Evolutionary conservation across 208 protist species (phyloP).

Genomic region (Leishmania martiniquensis): DNA sequence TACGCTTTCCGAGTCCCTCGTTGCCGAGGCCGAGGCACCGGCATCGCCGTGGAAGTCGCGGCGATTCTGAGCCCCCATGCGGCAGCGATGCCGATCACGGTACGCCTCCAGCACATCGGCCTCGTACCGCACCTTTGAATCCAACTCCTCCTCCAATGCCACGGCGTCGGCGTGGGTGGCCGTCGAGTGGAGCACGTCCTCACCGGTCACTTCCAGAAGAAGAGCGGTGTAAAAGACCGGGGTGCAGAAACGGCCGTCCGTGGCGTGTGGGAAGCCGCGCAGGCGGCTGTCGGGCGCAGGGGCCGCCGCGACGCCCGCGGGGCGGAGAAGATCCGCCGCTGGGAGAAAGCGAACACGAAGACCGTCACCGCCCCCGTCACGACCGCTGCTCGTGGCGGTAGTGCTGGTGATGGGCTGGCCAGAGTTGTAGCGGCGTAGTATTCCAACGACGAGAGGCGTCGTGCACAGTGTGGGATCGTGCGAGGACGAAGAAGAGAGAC

Average conservation of each 20-base stretch:
- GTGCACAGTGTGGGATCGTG: slow-evolving; percentile 26
- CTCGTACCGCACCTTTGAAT: slow-evolving; percentile 15
- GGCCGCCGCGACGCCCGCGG: neutral
- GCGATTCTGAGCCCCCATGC: slow-evolving; percentile 1
- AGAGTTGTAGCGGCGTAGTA: slow-evolving; percentile 34
- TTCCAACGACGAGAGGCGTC: slow-evolving; percentile 37
- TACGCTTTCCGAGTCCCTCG: neutral
- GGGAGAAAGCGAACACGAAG: slow-evolving; percentile 40
- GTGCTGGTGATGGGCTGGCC: neutral
- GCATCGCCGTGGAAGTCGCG: neutral
- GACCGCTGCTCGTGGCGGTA: neutral
- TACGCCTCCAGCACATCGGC: slow-evolving; percentile 15
- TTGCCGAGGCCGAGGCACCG: slow-evolving; percentile 1
- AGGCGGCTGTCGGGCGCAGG: neutral
- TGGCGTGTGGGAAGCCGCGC: neutral
- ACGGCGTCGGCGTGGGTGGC: slow-evolving; percentile 13
- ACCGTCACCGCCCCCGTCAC: neutral
- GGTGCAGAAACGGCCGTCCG: neutral
- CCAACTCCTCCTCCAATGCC: slow-evolving; percentile 15
- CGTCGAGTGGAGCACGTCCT: slow-evolving; percentile 14
- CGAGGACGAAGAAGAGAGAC: slow-evolving; percentile 15
- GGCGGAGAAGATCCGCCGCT: slow-evolving; percentile 6
- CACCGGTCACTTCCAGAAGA: slow-evolving; percentile 26
- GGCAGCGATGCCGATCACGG: slow-evolving; percentile 4
- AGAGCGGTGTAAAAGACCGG: slow-evolving; percentile 21